Evolutionary conservation across 179 eudicot genomes (phyloP), one percentile per base, ranked within the genome.

Genomic region (Pouteria campechiana): DNA sequence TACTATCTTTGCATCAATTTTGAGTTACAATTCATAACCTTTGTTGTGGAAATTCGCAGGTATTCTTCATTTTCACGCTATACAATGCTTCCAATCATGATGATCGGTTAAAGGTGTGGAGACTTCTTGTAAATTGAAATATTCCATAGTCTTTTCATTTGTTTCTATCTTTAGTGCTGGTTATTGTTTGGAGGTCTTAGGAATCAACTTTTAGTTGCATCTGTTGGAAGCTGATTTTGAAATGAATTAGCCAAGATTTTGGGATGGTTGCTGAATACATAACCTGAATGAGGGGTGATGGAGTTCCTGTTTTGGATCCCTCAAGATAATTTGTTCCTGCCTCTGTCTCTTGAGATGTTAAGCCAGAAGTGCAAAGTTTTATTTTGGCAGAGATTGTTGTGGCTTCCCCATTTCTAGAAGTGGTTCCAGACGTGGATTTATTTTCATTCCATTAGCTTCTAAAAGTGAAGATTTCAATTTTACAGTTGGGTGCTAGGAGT

Each of bases 401-500:
- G n/a, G n/a, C n/a, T n/a, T n/a, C n/a, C n/a, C n/a, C n/a, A n/a
- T n/a, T n/a, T n/a, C n/a, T n/a, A n/a, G n/a, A n/a, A n/a, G n/a
- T n/a, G n/a, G n/a, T n/a, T n/a, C n/a, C n/a, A n/a, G n/a, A n/a
- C 7, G 37, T 29, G 16, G 7, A 6, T 28, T 36, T 24, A 3
- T 13, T 51, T 18, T 6, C 9, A 31, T 8, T 18, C 6, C 11
- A 5, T 25, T 17, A 14, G 6, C 25, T 15, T 37, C 3, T 49
- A 23, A 11, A 8, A 14, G 6, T 16, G 33, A 2, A 20, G 25
- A 1, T 17, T 41, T 44, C 6, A 36, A 28, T 37, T 43, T 42
- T 44, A n/a, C 31, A 82, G 93, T 65, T 78, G 59, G 93, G 87
- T 53, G 88, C 93, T 25, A 67, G 56, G 33, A 75, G 87, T 50